Conservation (phyloP, 2,329 filamentous ascomycete genomes). For the Trichophyton mentagrophytes region DNA sequence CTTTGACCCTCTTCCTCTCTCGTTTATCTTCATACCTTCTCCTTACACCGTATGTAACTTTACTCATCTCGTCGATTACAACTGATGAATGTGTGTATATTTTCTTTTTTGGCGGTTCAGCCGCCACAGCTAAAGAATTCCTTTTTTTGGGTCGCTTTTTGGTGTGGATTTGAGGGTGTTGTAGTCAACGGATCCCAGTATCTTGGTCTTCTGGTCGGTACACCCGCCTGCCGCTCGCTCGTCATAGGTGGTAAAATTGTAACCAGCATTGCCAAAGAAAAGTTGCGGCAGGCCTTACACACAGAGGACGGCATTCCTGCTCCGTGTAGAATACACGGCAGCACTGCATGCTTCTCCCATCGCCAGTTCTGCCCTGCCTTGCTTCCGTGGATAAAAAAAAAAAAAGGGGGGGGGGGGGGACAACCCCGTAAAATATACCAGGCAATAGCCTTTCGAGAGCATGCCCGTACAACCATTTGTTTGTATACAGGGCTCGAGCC, state of each 20-base stretch:
- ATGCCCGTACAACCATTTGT: background rate
- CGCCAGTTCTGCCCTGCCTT: background rate
- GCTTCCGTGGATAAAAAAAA: too few species aligned
- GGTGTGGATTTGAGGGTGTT: background rate
- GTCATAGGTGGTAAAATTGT: background rate
- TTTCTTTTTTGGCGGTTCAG: conserved; percentile 13
- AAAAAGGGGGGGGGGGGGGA: background rate
- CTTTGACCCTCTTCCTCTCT: background rate
- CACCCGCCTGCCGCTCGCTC: background rate
- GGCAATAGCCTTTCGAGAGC: background rate
- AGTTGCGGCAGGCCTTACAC: background rate
- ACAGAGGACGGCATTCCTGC: background rate
- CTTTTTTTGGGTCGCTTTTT: background rate
- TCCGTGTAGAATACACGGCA: background rate
- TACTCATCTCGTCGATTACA: background rate
- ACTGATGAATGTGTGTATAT: background rate
- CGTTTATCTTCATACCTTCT: background rate
- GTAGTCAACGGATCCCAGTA: background rate
- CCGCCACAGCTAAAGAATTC: conserved; percentile 7
- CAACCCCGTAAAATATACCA: conserved; percentile 1
- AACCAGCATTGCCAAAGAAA: background rate
- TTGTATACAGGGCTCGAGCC: background rate
- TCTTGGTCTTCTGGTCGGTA: conserved; percentile 2
- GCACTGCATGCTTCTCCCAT: background rate
- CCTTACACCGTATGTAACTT: background rate